Conservation (phyloP, 257 asterid genomes). For the Mitragyna speciosa region DNA sequence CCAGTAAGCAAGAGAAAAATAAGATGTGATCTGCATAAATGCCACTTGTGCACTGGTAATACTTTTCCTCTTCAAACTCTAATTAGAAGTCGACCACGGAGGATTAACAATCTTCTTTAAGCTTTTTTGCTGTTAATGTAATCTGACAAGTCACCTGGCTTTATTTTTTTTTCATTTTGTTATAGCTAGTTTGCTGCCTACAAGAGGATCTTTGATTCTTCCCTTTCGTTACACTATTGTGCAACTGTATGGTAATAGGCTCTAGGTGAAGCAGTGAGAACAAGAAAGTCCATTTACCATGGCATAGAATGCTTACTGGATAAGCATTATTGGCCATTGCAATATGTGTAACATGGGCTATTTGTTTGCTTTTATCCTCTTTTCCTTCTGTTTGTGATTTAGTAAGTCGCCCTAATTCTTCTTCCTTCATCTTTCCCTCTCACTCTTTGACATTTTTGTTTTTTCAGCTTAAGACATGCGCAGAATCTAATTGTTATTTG, state of each 20-base stretch:
- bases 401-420: background rate
- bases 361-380: background rate
- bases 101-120: background rate
- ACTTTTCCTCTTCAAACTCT: background rate
- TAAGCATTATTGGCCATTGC: background rate
- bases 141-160: background rate
- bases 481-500: background rate
- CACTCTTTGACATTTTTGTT: background rate
- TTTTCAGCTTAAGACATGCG: background rate
- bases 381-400: background rate
- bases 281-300: background rate
- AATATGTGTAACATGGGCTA: background rate
- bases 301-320: background rate
- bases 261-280: background rate
- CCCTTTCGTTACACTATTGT: background rate
- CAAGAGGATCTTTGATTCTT: background rate
- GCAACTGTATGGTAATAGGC: background rate
- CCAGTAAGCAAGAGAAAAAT: background rate
- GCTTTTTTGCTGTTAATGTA: background rate
- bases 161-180: background rate
- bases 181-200: background rate
- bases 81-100: background rate
- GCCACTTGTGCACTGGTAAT: background rate
- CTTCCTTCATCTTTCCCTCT: background rate
- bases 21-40: background rate